Evolutionary conservation across 176 grass and related monocot genomes (phyloP), one percentile per base, ranked within the genome.

Genomic region (Musa acuminata): DNA sequence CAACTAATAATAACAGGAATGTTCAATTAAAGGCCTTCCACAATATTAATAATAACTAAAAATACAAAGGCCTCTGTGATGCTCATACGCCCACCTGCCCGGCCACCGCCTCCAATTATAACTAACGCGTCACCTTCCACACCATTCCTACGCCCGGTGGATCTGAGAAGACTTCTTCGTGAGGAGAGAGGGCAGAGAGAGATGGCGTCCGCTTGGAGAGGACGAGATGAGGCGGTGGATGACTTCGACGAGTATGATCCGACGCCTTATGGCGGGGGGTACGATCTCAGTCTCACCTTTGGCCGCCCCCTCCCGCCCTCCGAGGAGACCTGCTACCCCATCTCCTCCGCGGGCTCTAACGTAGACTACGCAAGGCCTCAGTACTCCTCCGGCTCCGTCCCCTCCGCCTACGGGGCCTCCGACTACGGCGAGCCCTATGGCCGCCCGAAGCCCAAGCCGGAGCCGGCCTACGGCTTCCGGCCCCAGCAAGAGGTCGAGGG

Each of bases 161-260:
- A 43, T 43, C 4, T 43, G 35, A 43, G 35, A 43, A 43, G 35
- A 6, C 35, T 43, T 43, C 35, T 43, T 5, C 4, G 35, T 43
- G 35, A 43, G 29, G 29, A 35, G 35, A 43, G 35, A 43, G 35
- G 35, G 6, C 0, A 43, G 35, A 27, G 51, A 52, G n/a, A 53
- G 48, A 16, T 2, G 19, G 51, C 50, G 43, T 16, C 67, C 17
- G 57, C 17, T 17, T 50, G 67, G 74, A 19, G 57, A 50, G 74
- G 9, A 55, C 1, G 35, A 22, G 35, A 75, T n/a, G 29, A 64
- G 14, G 67, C 59, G 43, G 80, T 89, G 52, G 82, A 92, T 43
- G 90, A 89, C 72, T 98, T 90, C 80, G 90, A 89, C 73, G 86
- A 93, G 62, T 85, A 91, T 82, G 95, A 93, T 71, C 87, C 90